Evolutionary conservation across 2,329 filamentous ascomycete genomes (phyloP).

Genomic region (Fusarium annulatum): DNA sequence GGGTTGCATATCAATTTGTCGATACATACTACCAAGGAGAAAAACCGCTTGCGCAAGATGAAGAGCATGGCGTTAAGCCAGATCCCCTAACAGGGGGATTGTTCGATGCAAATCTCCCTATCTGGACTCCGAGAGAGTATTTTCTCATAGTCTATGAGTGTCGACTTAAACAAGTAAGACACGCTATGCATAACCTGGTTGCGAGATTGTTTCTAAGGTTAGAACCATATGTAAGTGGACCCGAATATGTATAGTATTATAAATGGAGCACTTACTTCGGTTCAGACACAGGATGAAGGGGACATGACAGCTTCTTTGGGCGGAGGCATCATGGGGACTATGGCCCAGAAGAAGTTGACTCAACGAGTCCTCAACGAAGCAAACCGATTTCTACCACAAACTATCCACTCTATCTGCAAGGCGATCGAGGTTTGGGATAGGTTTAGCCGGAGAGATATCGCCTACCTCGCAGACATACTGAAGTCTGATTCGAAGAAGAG

Average conservation of each 20-base stretch:
- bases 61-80: background rate
- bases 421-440: background rate
- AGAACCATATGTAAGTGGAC: background rate
- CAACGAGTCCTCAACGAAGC: background rate
- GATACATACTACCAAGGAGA: background rate
- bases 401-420: background rate
- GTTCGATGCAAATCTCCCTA: background rate
- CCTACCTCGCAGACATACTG: background rate
- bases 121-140: background rate
- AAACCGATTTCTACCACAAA: background rate
- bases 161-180: background rate
- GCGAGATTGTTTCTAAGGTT: background rate
- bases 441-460: background rate
- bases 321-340: rapidly evolving
- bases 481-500: background rate
- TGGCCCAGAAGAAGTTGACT: background rate
- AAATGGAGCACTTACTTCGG: rapidly evolving
- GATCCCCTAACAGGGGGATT: background rate
- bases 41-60: background rate
- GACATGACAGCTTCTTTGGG: rapidly evolving
- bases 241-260: rapidly evolving
- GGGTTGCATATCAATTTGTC: background rate
- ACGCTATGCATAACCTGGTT: background rate
- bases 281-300: background rate
- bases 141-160: conserved; percentile 1